These are phyloP conservation scores for Ascoidea asiatica DNA, from an alignment of 805 yeast genomes.

Conservation along the genomic window DNA sequence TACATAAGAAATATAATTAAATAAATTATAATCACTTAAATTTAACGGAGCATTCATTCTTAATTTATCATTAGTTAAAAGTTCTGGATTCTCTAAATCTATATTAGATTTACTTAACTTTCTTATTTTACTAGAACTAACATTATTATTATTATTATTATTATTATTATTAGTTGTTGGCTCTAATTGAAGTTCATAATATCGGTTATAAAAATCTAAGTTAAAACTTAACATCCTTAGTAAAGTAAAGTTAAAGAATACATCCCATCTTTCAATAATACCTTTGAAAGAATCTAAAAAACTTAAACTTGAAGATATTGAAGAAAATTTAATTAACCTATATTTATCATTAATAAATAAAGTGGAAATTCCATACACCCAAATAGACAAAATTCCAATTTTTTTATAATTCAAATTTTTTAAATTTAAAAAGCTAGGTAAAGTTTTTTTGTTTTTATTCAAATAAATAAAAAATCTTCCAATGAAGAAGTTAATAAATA, in stretches of 20 bases:
- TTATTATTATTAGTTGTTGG: neutral
- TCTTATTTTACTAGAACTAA: constrained; percentile 5
- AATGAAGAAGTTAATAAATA: constrained; percentile 37
- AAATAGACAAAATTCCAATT: constrained; percentile 32
- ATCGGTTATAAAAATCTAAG: constrained; percentile 49
- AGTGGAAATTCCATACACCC: constrained; percentile 73
- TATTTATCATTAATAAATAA: constrained; percentile 66
- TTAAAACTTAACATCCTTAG: constrained; percentile 76
- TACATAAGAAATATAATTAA: constrained; percentile 62
- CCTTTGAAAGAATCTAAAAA: constrained; percentile 59
- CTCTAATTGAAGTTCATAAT: constrained; percentile 5
- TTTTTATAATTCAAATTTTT: constrained; percentile 15
- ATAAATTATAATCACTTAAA: constrained; percentile 41
- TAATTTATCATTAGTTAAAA: constrained; percentile 33
- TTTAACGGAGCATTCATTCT: constrained; percentile 55
- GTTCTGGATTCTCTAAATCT: neutral
- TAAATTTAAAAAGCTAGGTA: constrained; percentile 12
- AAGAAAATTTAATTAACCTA: constrained; percentile 38
- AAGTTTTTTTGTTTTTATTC: constrained; percentile 4
- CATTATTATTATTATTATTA: constrained; percentile 1
- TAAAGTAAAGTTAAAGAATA: constrained; percentile 80
- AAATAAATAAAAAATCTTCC: constrained; percentile 20
- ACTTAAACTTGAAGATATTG: constrained; percentile 24
- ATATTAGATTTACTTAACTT: constrained; percentile 1
- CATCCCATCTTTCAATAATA: constrained; percentile 87